These are phyloP conservation scores for Neurospora sp. DNA, from an alignment of 2,329 filamentous ascomycete species.

Conservation along the genomic window DNA sequence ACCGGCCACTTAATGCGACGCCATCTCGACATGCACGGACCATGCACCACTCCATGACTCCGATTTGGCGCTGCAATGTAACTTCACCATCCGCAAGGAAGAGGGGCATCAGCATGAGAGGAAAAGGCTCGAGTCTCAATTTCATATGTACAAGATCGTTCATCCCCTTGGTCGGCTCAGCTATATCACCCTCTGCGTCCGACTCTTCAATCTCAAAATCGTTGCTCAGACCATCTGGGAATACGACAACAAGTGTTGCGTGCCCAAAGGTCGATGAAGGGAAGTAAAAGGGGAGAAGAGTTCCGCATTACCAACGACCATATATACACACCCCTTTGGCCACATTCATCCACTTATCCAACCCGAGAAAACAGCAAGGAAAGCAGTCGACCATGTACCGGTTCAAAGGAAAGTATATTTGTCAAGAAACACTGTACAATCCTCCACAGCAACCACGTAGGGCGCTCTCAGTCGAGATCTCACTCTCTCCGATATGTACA, in stretches of 20 bases:
- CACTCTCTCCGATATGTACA: not conserved
- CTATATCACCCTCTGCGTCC: not conserved
- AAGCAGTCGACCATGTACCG: not conserved
- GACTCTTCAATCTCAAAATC: not conserved
- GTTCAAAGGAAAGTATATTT: not conserved
- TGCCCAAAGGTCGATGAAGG: not conserved
- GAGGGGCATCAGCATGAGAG: not conserved
- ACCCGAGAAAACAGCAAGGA: not conserved
- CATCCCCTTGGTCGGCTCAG: not conserved
- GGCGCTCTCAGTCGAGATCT: not conserved
- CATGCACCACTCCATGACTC: not conserved
- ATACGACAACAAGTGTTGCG: not conserved
- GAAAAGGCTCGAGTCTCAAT: not conserved
- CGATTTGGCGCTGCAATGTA: not conserved
- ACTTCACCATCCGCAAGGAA: not conserved
- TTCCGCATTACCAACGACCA: not conserved
- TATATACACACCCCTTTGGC: not conserved
- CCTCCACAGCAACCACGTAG: not conserved
- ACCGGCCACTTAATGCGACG: not conserved
- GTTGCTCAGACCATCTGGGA: not conserved
- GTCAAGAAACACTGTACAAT: not conserved
- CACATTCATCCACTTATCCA: not conserved
- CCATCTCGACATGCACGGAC: not conserved
- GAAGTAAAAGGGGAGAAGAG: not conserved
- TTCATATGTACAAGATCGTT: not conserved